phyloP scores from a whole-genome alignment of 345 rosid species.

The Citrus medica region DNA sequence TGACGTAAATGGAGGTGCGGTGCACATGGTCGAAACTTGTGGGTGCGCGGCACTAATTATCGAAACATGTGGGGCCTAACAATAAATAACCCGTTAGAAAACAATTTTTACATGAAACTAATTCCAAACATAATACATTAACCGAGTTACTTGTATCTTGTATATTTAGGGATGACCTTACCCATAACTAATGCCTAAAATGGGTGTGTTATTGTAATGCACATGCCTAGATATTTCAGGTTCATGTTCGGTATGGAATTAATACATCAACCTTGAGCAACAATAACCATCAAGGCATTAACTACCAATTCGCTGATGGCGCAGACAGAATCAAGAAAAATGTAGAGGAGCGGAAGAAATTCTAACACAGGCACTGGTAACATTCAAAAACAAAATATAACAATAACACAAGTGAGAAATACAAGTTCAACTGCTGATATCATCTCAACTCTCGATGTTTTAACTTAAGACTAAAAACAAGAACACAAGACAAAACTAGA shows the following conservation, averaged over 20 bases:
- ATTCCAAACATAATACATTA: too few relatives aligned
- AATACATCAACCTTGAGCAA: neutral
- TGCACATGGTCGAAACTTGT: too few relatives aligned
- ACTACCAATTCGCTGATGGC: neutral
- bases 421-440: slow-evolving; percentile 6
- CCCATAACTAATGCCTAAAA: neutral
- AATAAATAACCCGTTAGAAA: too few relatives aligned
- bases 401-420: neutral
- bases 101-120: too few relatives aligned
- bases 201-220: too few relatives aligned
- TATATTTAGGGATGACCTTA: too few relatives aligned
- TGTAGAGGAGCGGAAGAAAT: neutral
- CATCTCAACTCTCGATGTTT: neutral
- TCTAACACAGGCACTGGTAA: neutral
- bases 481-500: neutral
- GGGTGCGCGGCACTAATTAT: rapidly evolving
- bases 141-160: too few relatives aligned
- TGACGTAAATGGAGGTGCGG: too few relatives aligned
- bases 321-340: too few relatives aligned
- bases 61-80: too few relatives aligned
- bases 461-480: neutral
- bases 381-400: neutral
- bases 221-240: too few relatives aligned
- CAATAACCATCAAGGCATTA: neutral
- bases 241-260: too few relatives aligned